Evolutionary conservation across 2,329 filamentous ascomycete species (phyloP), one percentile per base, ranked within the genome.

Genomic region (Fusarium caatingaense): DNA sequence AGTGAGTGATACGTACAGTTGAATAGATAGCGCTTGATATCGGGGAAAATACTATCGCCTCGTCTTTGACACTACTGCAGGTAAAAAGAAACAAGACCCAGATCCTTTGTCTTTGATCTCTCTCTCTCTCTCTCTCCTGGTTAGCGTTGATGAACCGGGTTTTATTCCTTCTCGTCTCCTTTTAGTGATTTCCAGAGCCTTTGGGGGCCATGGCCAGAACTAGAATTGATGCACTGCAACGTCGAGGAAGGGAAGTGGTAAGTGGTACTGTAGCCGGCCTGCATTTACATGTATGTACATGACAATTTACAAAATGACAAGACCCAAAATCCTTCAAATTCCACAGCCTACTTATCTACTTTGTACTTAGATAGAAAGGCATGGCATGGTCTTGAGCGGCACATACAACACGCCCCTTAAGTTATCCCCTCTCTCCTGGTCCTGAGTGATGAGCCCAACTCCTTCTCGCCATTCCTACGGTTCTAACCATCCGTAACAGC

Each of bases 61-160:
- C 20, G 9, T 23, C 16, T 46, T 27, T 25, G 15, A n/a, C 28
- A 54, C 48, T 46, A 49, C 64, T 64, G 44, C 58, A 68, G 60
- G 28, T 60, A 60, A 63, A 60, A 51, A 45, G 50, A 37, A 51
- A 15, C 28, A 48, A 37, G 45, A 28, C 40, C 49, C 55, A 37
- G 45, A 28, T 42, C 45, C 58, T 34, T 42, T 46, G 12, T 12
- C 28, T 30, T 30, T 30, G 28, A 30, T 30, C 23, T 25, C 23
- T 25, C 23, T 23, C 21, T 21, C 21, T 21, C 25, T 12, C 18
- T 16, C 20, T 41, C 20, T 25, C 13, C 41, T 49, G 13, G 18
- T 18, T 21, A 28, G 10, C 16, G 23, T 23, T 40, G 37, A 40
- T n/a, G 12, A 25, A 49, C 28, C 28, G 18, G 48, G 48, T 41